Conservation (phyloP, 495 filamentous ascomycete genomes). For the Penicillium paxilli region DNA sequence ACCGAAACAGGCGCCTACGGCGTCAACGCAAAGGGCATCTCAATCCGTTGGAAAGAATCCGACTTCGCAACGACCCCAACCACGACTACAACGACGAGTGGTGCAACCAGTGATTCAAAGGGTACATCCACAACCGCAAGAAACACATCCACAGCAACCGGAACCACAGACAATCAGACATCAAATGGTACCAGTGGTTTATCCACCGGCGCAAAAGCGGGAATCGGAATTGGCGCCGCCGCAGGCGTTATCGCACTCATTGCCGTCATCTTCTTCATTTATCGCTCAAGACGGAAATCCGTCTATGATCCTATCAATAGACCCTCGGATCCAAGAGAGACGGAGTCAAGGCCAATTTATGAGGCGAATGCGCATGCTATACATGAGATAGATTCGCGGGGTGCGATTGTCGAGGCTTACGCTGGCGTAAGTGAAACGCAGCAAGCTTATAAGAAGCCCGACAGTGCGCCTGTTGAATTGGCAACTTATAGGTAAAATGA, state of each 20-base stretch:
- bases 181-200: background rate
- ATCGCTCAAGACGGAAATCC: background rate
- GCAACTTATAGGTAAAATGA: background rate
- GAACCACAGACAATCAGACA: background rate
- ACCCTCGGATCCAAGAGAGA: background rate
- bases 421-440: background rate
- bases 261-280: background rate
- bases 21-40: background rate
- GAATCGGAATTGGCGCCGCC: background rate
- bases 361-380: background rate
- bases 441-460: too few relatives aligned
- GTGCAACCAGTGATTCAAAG: too few relatives aligned
- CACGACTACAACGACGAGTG: too few relatives aligned
- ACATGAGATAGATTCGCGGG: background rate
- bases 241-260: background rate
- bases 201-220: background rate
- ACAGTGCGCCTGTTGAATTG: background rate
- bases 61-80: constrained; percentile 1
- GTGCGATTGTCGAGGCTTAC: background rate
- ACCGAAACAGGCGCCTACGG: background rate
- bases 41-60: background rate
- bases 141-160: background rate
- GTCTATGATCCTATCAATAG: background rate
- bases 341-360: background rate
- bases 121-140: background rate